phyloP scores from a whole-genome alignment of 2,329 filamentous ascomycete species.

The Hypoxylon sp. region DNA sequence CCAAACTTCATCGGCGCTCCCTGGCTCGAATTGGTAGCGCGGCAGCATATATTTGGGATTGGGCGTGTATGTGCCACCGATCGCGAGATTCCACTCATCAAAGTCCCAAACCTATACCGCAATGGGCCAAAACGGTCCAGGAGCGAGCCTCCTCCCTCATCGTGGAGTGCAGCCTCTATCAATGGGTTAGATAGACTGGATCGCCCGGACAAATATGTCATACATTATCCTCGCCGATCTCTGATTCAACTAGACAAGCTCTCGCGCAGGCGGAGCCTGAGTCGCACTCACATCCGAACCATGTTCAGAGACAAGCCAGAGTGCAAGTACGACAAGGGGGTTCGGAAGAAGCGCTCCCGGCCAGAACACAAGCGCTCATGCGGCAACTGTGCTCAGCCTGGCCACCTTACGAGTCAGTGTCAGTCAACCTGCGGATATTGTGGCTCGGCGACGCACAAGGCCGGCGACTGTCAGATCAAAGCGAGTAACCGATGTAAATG shows the following conservation, averaged over 20 bases:
- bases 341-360: neutral
- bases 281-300: constrained; percentile 46
- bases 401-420: constrained; percentile 42
- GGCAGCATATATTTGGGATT: too few relatives aligned
- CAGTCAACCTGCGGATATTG: constrained; percentile 47
- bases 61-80: too few relatives aligned
- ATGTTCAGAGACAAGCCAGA: constrained; percentile 46
- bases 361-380: constrained; percentile 30
- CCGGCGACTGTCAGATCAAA: constrained; percentile 44
- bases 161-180: constrained; percentile 27
- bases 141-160: constrained; percentile 30
- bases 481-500: constrained; percentile 51
- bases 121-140: constrained; percentile 23
- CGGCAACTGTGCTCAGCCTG: constrained; percentile 43
- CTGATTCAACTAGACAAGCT: constrained; percentile 45
- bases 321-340: constrained; percentile 21
- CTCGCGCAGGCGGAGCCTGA: constrained; percentile 48
- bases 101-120: constrained; percentile 6
- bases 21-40: neutral
- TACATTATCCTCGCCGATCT: constrained; percentile 40
- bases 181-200: neutral
- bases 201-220: constrained; percentile 9
- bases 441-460: constrained; percentile 43
- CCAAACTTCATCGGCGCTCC: constrained; percentile 24
- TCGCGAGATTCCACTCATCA: neutral